phyloP scores from a whole-genome alignment of 306 rosid genomes.

The Alnus rubra region DNA sequence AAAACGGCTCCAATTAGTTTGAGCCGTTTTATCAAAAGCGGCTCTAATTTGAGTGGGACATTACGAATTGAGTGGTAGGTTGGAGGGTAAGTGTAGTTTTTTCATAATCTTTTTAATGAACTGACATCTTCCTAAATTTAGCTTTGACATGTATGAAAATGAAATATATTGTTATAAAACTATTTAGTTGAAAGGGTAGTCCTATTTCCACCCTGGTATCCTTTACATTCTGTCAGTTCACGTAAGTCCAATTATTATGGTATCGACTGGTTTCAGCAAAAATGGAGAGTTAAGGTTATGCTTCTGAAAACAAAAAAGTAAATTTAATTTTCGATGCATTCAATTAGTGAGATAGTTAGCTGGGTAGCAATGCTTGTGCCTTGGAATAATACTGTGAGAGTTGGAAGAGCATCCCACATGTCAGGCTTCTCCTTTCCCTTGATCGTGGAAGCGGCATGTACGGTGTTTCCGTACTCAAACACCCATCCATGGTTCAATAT shows the following conservation, averaged over 20 bases:
- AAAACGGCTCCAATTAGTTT: too few relatives aligned
- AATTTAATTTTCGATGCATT: conserved; percentile 1
- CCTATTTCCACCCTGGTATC: background rate
- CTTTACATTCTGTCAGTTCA: background rate
- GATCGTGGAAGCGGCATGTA: conserved; percentile 48
- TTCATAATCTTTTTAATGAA: background rate
- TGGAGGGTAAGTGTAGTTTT: too few relatives aligned
- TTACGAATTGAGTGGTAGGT: too few relatives aligned
- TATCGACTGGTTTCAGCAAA: background rate
- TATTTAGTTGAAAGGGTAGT: background rate
- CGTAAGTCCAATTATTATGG: background rate
- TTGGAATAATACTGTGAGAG: conserved; percentile 41
- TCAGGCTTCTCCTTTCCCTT: conserved; percentile 64
- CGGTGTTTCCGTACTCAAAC: conserved; percentile 59
- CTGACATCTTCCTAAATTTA: background rate
- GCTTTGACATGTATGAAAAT: background rate
- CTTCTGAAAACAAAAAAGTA: background rate
- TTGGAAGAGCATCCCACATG: conserved; percentile 89
- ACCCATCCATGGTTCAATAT: conserved; percentile 72
- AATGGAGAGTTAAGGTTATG: background rate
- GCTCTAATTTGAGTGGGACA: too few relatives aligned
- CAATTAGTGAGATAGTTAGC: background rate
- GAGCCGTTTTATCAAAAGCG: too few relatives aligned
- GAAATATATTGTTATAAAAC: background rate
- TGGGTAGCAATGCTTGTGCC: background rate